A percentile compares a stretch with the other conserved stretches of the same genome.
phyloP scores from a whole-genome alignment of 495 filamentous ascomycete species.

The Hyaloscypha bicolor region DNA sequence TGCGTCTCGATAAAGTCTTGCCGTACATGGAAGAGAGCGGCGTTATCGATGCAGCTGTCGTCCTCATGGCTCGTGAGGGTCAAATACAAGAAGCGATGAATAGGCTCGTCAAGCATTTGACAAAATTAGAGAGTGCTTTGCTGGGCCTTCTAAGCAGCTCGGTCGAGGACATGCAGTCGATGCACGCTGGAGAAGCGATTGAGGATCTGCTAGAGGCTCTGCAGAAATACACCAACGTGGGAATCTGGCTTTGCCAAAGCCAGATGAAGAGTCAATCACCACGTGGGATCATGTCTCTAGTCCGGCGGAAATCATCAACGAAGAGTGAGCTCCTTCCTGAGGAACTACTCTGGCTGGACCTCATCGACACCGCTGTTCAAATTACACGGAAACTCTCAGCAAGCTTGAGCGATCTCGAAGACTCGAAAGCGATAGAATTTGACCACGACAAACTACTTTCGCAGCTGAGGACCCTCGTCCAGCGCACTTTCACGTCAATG shows the following conservation, averaged over 20 bases:
- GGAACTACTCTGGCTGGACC: conserved; percentile 86
- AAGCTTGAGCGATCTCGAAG: conserved; percentile 31
- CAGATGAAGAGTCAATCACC: conserved; percentile 66
- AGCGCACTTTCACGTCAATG: conserved; percentile 87
- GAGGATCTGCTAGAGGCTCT: conserved; percentile 72
- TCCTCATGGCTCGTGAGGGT: conserved; percentile 88
- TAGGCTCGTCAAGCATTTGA: conserved; percentile 76
- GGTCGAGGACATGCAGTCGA: conserved; percentile 36
- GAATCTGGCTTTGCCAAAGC: conserved; percentile 93
- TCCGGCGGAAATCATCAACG: conserved; percentile 46
- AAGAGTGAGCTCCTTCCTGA: conserved; percentile 70
- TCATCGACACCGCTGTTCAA: conserved; percentile 82
- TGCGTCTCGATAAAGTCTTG: conserved; percentile 79
- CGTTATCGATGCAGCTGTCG: conserved; percentile 89
- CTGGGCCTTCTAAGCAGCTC: conserved; percentile 67
- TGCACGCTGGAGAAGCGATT: conserved; percentile 50
- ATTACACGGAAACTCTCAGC: conserved; percentile 59
- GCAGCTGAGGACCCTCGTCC: conserved; percentile 71
- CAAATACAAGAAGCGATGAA: conserved; percentile 82
- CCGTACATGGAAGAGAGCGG: conserved; percentile 87
- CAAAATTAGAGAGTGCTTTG: conserved; percentile 76
- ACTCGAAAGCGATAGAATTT: conserved; percentile 34
- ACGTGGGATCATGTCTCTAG: conserved; percentile 27
- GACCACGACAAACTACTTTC: conserved; percentile 60
- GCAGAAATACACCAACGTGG: conserved; percentile 86